Evolutionary conservation across 768 basidiomycete genomes (phyloP).

Genomic region (Pisolithus orientalis): DNA sequence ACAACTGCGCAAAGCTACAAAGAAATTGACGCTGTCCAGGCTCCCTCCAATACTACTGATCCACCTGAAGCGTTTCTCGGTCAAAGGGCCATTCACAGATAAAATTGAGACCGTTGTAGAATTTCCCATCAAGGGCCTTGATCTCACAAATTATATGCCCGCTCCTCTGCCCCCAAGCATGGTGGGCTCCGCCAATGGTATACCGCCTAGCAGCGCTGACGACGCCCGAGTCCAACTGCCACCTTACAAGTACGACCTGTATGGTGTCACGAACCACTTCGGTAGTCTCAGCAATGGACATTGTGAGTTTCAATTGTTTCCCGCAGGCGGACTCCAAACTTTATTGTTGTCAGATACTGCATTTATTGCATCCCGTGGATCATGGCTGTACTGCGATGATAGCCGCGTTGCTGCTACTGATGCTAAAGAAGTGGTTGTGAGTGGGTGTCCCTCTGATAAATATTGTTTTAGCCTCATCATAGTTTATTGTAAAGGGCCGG

Average conservation of each 20-base stretch:
- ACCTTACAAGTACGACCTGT: constrained; percentile 90
- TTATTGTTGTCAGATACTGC: constrained; percentile 67
- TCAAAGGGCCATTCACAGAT: constrained; percentile 88
- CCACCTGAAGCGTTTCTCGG: constrained; percentile 88
- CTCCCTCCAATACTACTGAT: constrained; percentile 90
- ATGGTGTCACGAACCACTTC: constrained; percentile 93
- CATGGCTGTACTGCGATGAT: constrained; percentile 94
- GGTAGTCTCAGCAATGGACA: constrained; percentile 93
- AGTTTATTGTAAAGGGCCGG: constrained; percentile 38
- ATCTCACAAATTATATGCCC: constrained; percentile 82
- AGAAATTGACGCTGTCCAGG: constrained; percentile 84
- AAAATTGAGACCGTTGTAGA: constrained; percentile 95
- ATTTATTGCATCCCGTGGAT: constrained; percentile 76
- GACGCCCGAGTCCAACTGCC: constrained; percentile 82
- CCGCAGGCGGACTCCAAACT: not conserved
- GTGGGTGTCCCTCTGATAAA: constrained; percentile 24
- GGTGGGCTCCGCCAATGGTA: constrained; percentile 40
- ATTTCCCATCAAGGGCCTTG: constrained; percentile 64
- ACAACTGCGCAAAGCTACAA: constrained; percentile 76
- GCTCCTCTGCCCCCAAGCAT: constrained; percentile 63
- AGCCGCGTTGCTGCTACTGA: constrained; percentile 74
- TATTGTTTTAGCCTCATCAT: constrained; percentile 14
- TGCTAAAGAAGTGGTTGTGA: constrained; percentile 76
- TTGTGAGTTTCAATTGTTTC: constrained; percentile 51
- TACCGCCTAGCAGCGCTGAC: constrained; percentile 29